Evolutionary conservation across 495 filamentous ascomycete genomes (phyloP).

Genomic region (Aspergillus affinis): DNA sequence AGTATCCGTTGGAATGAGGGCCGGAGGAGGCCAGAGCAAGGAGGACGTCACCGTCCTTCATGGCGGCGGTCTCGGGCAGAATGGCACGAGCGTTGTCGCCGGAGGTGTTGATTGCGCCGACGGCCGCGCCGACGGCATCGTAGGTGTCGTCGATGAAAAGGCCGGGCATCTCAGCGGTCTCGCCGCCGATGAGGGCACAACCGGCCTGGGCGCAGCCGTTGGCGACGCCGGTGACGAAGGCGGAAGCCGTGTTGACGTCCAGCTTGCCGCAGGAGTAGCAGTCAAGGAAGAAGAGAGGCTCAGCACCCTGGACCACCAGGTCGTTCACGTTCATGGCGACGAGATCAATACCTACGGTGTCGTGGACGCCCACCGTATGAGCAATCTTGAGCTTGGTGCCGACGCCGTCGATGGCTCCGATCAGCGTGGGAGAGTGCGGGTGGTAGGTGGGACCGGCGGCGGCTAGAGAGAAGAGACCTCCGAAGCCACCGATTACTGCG

Average conservation of each 20-base stretch:
- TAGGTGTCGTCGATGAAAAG: constrained; percentile 83
- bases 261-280: constrained; percentile 90
- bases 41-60: constrained; percentile 79
- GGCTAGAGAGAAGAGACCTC: constrained; percentile 80
- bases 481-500: constrained; percentile 92
- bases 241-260: constrained; percentile 69
- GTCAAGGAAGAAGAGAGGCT: constrained; percentile 93
- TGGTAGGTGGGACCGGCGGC: constrained; percentile 67
- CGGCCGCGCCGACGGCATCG: constrained; percentile 84
- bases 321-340: constrained; percentile 99
- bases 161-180: constrained; percentile 97
- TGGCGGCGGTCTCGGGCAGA: constrained; percentile 71
- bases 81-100: constrained; percentile 54
- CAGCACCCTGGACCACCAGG: constrained; percentile 89
- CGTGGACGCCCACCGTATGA: constrained; percentile 80
- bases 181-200: constrained; percentile 90
- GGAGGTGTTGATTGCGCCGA: constrained; percentile 70
- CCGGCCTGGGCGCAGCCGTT: constrained; percentile 76
- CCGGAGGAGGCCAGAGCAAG: constrained; percentile 81
- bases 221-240: constrained; percentile 85
- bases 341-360: constrained; percentile 91
- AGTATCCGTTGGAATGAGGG: constrained; percentile 94
- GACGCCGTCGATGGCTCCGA: constrained; percentile 92
- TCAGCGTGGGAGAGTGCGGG: constrained; percentile 68
- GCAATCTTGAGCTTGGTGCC: constrained; percentile 97